Percentiles rank a stretch among this genome's conserved stretches.
These are phyloP conservation scores for Euphorbia peplus DNA, from an alignment of 345 rosid species.

Conservation along the genomic window DNA sequence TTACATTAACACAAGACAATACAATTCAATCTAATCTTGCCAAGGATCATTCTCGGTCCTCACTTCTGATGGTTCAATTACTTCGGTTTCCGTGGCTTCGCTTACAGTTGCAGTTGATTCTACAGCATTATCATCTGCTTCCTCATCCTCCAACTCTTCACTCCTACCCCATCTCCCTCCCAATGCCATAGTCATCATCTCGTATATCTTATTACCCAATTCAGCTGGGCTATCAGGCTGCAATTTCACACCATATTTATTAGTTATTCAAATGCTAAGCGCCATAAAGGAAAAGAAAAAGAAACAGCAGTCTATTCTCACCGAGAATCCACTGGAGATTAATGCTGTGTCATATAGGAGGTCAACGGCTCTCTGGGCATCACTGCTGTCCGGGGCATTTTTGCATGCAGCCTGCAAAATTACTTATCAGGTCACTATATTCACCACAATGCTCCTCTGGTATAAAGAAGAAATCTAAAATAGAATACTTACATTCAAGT, in stretches of 20 bases:
- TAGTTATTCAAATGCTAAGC: neutral
- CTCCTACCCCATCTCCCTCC: conserved; percentile 98
- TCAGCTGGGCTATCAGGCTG: conserved; percentile 99
- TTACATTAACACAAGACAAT: neutral
- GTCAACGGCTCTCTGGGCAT: conserved; percentile 88
- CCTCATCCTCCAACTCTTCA: conserved; percentile 40
- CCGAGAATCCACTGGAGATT: conserved; percentile 94
- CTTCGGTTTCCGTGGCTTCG: conserved; percentile 49
- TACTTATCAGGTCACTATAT: neutral
- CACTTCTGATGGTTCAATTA: conserved; percentile 89
- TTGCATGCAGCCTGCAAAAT: conserved; percentile 89
- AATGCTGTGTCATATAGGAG: conserved; percentile 88
- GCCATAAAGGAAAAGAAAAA: neutral
- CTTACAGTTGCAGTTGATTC: conserved; percentile 25
- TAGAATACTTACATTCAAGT: conserved; percentile 62
- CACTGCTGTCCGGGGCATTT: conserved; percentile 72
- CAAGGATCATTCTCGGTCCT: conserved; percentile 88
- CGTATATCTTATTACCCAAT: conserved; percentile 89
- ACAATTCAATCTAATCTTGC: conserved; percentile 44
- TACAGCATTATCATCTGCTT: conserved; percentile 22
- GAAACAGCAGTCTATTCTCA: conserved; percentile 28
- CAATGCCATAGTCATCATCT: conserved; percentile 98
- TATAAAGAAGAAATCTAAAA: neutral
- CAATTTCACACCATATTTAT: conserved; percentile 11
- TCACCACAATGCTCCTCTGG: neutral